Conservation (phyloP, 1,139 yeast species). For the Blastobotrys petasosporus region DNA sequence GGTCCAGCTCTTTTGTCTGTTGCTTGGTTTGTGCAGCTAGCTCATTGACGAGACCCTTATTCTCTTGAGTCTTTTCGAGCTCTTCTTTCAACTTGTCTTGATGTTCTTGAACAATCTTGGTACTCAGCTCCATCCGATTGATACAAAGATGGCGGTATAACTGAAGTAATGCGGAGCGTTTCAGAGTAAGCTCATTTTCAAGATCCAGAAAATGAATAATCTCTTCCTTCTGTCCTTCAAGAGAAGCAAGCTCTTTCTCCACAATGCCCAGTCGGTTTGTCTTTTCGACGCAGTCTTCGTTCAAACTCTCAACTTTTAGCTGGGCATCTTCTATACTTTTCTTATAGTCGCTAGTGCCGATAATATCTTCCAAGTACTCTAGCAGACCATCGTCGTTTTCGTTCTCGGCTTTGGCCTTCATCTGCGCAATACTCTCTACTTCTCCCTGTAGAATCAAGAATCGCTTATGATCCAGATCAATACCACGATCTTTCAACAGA, state of each 20-base stretch:
- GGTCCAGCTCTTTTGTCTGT: constrained; percentile 30
- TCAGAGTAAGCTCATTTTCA: constrained; percentile 57
- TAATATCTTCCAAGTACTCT: constrained; percentile 93
- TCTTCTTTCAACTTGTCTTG: constrained; percentile 46
- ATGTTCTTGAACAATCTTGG: constrained; percentile 41
- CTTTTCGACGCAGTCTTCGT: constrained; percentile 76
- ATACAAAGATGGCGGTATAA: constrained; percentile 42
- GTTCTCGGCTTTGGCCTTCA: constrained; percentile 94
- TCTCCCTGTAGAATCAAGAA: constrained; percentile 95
- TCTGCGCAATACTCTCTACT: constrained; percentile 96
- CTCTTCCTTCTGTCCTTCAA: constrained; percentile 64
- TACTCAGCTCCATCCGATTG: constrained; percentile 34
- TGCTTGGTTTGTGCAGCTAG: constrained; percentile 37
- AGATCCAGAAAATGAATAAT: constrained; percentile 60
- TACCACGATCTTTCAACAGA: constrained; percentile 73
- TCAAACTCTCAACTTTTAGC: constrained; percentile 57
- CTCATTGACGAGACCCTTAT: constrained; percentile 37
- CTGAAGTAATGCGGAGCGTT: constrained; percentile 56
- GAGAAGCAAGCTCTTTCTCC: constrained; percentile 61
- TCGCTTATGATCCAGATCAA: constrained; percentile 91
- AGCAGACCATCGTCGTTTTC: constrained; percentile 90
- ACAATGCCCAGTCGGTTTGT: constrained; percentile 75
- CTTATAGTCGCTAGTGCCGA: constrained; percentile 87
- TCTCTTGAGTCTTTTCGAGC: constrained; percentile 39
- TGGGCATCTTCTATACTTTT: constrained; percentile 62